Conservation (phyloP, 371 early-diverging fungal species). For the Mucor lusitanicus region DNA sequence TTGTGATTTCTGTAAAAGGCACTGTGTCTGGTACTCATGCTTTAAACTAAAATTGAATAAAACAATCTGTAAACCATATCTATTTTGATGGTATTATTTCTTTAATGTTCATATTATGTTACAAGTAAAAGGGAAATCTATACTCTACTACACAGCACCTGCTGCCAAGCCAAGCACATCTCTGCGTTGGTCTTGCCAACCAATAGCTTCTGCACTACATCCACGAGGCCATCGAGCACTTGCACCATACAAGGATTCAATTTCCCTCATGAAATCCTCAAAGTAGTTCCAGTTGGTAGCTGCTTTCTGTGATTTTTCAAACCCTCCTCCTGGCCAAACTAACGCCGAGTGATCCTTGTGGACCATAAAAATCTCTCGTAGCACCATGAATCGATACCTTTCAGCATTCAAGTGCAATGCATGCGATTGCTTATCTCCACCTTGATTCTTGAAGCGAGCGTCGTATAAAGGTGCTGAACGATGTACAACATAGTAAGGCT, state of each 20-base stretch:
- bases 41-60: not conserved
- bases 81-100: not conserved
- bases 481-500: slow-evolving; percentile 65
- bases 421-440: slow-evolving; percentile 71
- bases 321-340: slow-evolving; percentile 61
- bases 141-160: slow-evolving; percentile 25
- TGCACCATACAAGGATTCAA: slow-evolving; percentile 51
- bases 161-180: slow-evolving; percentile 36
- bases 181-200: slow-evolving; percentile 50
- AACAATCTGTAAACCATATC: not conserved
- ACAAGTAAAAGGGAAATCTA: not conserved
- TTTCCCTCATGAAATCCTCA: slow-evolving; percentile 53
- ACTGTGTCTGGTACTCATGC: not conserved
- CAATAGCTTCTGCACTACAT: slow-evolving; percentile 52
- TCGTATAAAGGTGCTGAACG: slow-evolving; percentile 57
- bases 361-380: slow-evolving; percentile 54
- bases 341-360: slow-evolving; percentile 64
- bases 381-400: slow-evolving; percentile 54
- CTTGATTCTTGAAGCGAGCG: slow-evolving; percentile 65
- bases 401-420: slow-evolving; percentile 62
- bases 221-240: slow-evolving; percentile 62
- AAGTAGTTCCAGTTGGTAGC: slow-evolving; percentile 54
- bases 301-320: slow-evolving; percentile 46
- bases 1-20: not conserved
- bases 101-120: not conserved